A percentile compares a stretch with the other conserved stretches of the same genome.
Conservation (phyloP, 768 basidiomycete genomes). For the Serpula lacrymans region DNA sequence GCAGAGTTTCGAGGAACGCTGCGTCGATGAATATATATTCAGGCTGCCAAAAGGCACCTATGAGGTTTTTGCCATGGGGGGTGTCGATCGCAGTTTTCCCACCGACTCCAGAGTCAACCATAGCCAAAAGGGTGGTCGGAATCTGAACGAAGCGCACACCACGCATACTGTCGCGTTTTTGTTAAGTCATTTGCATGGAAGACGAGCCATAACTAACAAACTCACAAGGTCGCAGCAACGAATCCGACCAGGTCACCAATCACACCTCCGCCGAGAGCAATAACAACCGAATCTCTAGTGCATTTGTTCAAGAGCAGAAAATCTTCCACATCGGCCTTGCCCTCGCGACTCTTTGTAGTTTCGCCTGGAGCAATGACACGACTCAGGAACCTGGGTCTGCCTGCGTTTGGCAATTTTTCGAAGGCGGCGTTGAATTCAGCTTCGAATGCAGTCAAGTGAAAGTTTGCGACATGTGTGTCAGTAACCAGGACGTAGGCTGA, state of each 20-base stretch:
- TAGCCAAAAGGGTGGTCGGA: slow-evolving; percentile 93
- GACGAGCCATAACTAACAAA: background rate
- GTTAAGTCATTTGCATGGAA: slow-evolving; percentile 4
- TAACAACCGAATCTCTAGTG: slow-evolving; percentile 88
- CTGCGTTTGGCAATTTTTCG: slow-evolving; percentile 12
- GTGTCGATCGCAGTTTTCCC: slow-evolving; percentile 99
- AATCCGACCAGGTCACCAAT: slow-evolving; percentile 97
- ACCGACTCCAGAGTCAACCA: slow-evolving; percentile 98
- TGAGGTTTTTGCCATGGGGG: slow-evolving; percentile 95
- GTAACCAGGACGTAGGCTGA: slow-evolving; percentile 91
- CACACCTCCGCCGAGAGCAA: slow-evolving; percentile 95
- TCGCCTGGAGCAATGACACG: slow-evolving; percentile 89
- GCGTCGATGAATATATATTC: slow-evolving; percentile 97
- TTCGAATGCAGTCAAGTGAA: slow-evolving; percentile 71
- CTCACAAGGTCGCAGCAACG: slow-evolving; percentile 95
- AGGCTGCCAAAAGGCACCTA: slow-evolving; percentile 98
- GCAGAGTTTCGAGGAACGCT: slow-evolving; percentile 92
- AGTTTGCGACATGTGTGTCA: slow-evolving; percentile 82
- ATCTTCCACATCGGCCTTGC: slow-evolving; percentile 93
- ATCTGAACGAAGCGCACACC: slow-evolving; percentile 95
- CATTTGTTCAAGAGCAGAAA: slow-evolving; percentile 84
- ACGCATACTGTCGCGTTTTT: slow-evolving; percentile 70
- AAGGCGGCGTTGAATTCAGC: slow-evolving; percentile 56
- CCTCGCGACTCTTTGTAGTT: slow-evolving; percentile 84
- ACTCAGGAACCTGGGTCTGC: slow-evolving; percentile 65